phyloP scores from a whole-genome alignment of 1,284 basidiomycete species.

The Thelephora terrestris region DNA sequence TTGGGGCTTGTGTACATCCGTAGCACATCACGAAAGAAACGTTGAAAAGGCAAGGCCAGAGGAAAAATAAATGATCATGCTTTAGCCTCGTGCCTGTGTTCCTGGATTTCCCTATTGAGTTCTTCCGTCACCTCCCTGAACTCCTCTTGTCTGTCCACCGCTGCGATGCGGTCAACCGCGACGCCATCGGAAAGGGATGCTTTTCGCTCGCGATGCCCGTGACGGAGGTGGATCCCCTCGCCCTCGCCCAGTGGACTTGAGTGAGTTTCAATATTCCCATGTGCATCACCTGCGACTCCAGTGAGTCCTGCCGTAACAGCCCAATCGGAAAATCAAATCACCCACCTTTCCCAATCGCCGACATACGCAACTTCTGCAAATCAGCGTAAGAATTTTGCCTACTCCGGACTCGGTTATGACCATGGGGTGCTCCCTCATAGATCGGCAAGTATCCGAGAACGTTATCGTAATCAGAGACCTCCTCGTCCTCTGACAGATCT shows the following conservation, averaged over 20 bases:
- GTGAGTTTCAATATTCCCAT: neutral
- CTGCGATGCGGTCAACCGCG: constrained; percentile 50
- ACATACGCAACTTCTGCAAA: constrained; percentile 51
- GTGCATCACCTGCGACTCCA: constrained; percentile 3
- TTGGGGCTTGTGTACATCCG: neutral
- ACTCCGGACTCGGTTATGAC: constrained; percentile 42
- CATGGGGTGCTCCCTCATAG: constrained; percentile 24
- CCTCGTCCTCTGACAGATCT: constrained; percentile 66
- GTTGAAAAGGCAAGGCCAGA: neutral
- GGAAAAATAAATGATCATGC: constrained; percentile 1
- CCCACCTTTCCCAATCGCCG: constrained; percentile 12
- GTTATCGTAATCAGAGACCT: constrained; percentile 73
- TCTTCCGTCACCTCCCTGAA: constrained; percentile 48
- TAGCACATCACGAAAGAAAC: too few species aligned
- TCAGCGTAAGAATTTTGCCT: constrained; percentile 70
- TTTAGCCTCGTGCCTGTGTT: constrained; percentile 20
- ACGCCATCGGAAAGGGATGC: constrained; percentile 55
- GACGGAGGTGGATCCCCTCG: constrained; percentile 35
- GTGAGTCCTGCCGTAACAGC: neutral
- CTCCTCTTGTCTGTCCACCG: constrained; percentile 39
- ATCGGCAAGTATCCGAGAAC: constrained; percentile 54
- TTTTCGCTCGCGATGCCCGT: constrained; percentile 41
- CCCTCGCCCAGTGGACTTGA: constrained; percentile 16
- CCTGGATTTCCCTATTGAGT: constrained; percentile 51
- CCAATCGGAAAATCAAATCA: neutral